phyloP scores from a whole-genome alignment of 2,329 filamentous ascomycete species.

The Trichoderma oligosporum region DNA sequence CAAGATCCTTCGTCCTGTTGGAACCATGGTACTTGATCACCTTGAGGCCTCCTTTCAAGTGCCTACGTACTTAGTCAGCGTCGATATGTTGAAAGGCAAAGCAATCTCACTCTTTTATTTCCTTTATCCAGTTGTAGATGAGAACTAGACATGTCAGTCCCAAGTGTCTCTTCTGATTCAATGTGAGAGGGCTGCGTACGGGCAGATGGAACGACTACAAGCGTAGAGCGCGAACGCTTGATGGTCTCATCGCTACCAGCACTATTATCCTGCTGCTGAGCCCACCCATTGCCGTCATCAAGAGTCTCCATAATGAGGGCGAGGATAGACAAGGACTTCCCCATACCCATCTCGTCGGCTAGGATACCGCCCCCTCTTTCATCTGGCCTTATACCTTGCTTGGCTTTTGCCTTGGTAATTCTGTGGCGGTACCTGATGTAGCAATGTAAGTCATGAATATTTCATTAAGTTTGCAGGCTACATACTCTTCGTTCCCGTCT shows the following conservation, averaged over 20 bases:
- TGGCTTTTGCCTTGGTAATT: constrained; percentile 35
- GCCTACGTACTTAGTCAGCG: constrained; percentile 26
- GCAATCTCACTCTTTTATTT: constrained; percentile 35
- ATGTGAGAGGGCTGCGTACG: constrained; percentile 28
- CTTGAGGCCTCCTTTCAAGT: constrained; percentile 31
- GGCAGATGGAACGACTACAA: constrained; percentile 44
- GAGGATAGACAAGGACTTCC: constrained; percentile 53
- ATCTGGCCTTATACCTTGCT: constrained; percentile 28
- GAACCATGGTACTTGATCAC: constrained; percentile 38
- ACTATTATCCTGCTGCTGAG: constrained; percentile 24
- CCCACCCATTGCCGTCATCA: constrained; percentile 36
- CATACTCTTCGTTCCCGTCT: constrained; percentile 27
- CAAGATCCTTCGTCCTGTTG: constrained; percentile 26
- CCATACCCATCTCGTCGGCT: constrained; percentile 60
- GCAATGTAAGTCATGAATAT: background rate
- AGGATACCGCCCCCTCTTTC: constrained; percentile 46
- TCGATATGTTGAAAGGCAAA: background rate
- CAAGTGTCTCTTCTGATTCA: background rate
- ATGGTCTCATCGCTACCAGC: constrained; percentile 20
- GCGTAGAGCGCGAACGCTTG: constrained; percentile 35
- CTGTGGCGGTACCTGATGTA: constrained; percentile 34
- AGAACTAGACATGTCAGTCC: constrained; percentile 32
- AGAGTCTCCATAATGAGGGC: constrained; percentile 45
- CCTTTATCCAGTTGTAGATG: constrained; percentile 39
- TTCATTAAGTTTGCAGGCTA: background rate